Evolutionary conservation across 2,329 filamentous ascomycete species (phyloP).

Genomic region (Penicillium hordei): DNA sequence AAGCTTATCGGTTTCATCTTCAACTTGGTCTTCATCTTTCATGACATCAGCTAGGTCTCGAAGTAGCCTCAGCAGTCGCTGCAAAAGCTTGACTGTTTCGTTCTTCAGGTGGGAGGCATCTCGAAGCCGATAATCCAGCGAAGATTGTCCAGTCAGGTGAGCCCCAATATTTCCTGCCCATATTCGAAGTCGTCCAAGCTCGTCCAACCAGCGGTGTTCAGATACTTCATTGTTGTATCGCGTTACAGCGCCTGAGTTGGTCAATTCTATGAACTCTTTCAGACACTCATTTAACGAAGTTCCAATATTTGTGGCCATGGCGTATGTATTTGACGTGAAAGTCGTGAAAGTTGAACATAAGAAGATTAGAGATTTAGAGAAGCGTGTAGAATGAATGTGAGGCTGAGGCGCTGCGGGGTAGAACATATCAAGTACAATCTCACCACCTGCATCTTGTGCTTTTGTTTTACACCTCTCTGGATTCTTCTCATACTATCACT

Average conservation of each 20-base stretch:
- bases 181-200: slow-evolving; percentile 23
- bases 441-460: too few relatives aligned
- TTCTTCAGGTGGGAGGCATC: slow-evolving; percentile 26
- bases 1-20: not conserved
- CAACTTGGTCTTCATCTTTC: slow-evolving; percentile 5
- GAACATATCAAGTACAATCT: too few relatives aligned
- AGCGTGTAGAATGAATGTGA: too few relatives aligned
- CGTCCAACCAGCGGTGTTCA: slow-evolving; percentile 17
- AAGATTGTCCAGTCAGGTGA: slow-evolving; percentile 26
- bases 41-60: slow-evolving; percentile 7
- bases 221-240: not conserved
- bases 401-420: too few relatives aligned
- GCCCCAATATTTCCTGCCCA: slow-evolving; percentile 37
- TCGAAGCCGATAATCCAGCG: slow-evolving; percentile 33
- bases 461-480: too few relatives aligned
- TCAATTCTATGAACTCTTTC: not conserved
- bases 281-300: not conserved
- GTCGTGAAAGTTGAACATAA: too few relatives aligned
- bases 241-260: not conserved
- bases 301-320: not conserved
- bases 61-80: slow-evolving; percentile 2
- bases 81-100: not conserved
- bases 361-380: too few relatives aligned
- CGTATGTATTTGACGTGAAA: too few relatives aligned
- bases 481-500: too few relatives aligned